Base-by-base conservation (phyloP, 116 monocot genomes). In the Papilionanthe hybrid region DNA sequence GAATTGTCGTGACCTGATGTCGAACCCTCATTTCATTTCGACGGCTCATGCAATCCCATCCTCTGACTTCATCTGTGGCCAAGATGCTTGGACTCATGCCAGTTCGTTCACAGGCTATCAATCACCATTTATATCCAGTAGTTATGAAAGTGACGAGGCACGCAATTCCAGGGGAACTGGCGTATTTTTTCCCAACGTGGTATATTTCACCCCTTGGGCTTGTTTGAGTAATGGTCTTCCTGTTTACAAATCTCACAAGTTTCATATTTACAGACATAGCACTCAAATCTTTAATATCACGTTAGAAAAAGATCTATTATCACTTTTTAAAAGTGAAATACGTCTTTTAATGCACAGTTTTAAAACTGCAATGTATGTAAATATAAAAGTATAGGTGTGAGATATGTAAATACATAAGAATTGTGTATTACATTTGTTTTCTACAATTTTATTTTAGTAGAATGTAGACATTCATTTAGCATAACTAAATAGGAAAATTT, bases 111-210 rank as follows among this genome's bases (percentile, higher is more conserved):
- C 76, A 12, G 75, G 79, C 63, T 87, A 89, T 27, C 25, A 82
- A 27, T 56, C 85, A 25, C 42, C 84, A 63, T 80, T 90, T 11
- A 55, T 78, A 19, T 65, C 88, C 56, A 55, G 76, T 78, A 74
- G 81, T n/a, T 92, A 81, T 84, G 77, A 72, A 45, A 49, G 55
- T 20, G 91, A 94, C 55, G 91, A 90, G 77, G 13, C 81, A 30
- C 87, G 78, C 11, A 95, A 86, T 77, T 68, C 86, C 43, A 83
- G 90, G 48, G 99, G 99, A 72, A 93, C 92, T 8, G 99, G 99
- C 78, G 93, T 93, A 67, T 99, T 90, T 81, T 84, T 95, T 72
- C 99, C 99, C 15, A 90, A 91, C 45, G 75, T 56, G 90, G 98
- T 99, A 94, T 77, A n/a, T 82, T 72, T 69, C n/a, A 11, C 77